Evolutionary conservation across 495 filamentous ascomycete species (phyloP), one percentile per base, ranked within the genome.

Genomic region (Astrothelium macrocarpum): DNA sequence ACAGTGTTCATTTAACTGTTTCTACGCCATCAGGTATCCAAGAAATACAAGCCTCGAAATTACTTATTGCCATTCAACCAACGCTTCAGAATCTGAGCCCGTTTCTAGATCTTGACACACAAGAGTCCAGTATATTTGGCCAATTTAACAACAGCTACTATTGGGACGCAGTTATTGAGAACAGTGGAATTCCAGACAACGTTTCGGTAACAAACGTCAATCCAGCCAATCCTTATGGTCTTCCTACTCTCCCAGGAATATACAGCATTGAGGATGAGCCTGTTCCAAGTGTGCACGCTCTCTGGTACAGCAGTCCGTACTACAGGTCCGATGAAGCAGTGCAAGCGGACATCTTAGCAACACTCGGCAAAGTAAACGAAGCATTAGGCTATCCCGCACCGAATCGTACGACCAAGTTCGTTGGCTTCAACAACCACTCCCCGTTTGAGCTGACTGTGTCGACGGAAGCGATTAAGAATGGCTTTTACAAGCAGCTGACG

Each of bases 401-500:
- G 10, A 64, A 45, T 5, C 32, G 43, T 14, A 64, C 60, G 32
- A 59, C 68, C 0, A 67, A 74, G 63, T 65, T 72, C 32, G 71
- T 71, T 1, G 68, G 59, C 10, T 67, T 70, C 45, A 62, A 46
- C n/a, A 62, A 32, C 20, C 68, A 71, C 34, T 56, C 60, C 0
- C 71, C 70, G 39, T 73, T 68, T 59, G 59, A 69, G 59, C 29
- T 70, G 45, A 59, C 71, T 20, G 68, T 68, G 20, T 58, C 72
- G 16, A 68, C 71, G 0, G 72, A 71, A 23, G 75, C 73, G 0
- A 79, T 84, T 28, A 62, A 61, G 28, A 59, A 45, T 31, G 82
- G 82, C 1, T 85, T 83, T 60, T 82, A 85, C 53, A 66, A 75
- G 60, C 63, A 77, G 26, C 64, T 81, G 62, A 76, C 80, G 64